Percentiles rank a stretch among this genome's conserved stretches.
Evolutionary conservation across 441 rosid genomes (phyloP).

Genomic region (Eutrema salsugineum): DNA sequence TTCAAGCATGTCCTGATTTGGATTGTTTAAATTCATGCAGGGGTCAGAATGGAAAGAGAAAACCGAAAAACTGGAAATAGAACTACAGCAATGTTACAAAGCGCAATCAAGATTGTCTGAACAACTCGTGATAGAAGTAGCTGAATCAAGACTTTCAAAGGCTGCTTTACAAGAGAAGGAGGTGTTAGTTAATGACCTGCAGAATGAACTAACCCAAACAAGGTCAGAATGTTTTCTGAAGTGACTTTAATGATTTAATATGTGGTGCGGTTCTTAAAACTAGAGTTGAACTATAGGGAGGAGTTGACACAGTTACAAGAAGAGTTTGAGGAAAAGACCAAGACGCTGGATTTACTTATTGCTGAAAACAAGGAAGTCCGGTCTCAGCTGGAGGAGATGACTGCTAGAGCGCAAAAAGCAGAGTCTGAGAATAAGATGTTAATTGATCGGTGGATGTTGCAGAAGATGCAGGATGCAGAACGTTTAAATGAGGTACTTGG

Average conservation of each 20-base stretch:
- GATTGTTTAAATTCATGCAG: slow-evolving; percentile 35
- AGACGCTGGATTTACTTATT: slow-evolving; percentile 57
- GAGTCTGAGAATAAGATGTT: slow-evolving; percentile 88
- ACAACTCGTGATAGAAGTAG: slow-evolving; percentile 87
- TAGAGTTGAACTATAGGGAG: slow-evolving; percentile 44
- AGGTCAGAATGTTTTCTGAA: slow-evolving; percentile 40
- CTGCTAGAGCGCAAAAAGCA: slow-evolving; percentile 59
- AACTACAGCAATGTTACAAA: slow-evolving; percentile 89
- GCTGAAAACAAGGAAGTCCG: slow-evolving; percentile 57
- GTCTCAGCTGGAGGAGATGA: slow-evolving; percentile 58
- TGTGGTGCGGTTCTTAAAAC: background rate
- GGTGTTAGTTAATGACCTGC: slow-evolving; percentile 44
- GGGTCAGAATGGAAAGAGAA: slow-evolving; percentile 98
- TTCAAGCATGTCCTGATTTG: slow-evolving; percentile 11
- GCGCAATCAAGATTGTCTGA: slow-evolving; percentile 89
- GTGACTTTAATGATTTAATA: background rate
- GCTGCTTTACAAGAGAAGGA: slow-evolving; percentile 70
- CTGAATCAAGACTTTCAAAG: slow-evolving; percentile 74
- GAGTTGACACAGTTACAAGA: slow-evolving; percentile 50
- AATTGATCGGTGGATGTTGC: slow-evolving; percentile 92
- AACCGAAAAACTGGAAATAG: slow-evolving; percentile 66
- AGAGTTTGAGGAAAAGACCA: slow-evolving; percentile 64
- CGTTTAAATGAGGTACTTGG: slow-evolving; percentile 79
- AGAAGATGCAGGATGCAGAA: slow-evolving; percentile 97
- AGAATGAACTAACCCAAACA: slow-evolving; percentile 44